Evolutionary conservation across 768 basidiomycete genomes (phyloP).

Genomic region (Strobilomyces dryophilus): DNA sequence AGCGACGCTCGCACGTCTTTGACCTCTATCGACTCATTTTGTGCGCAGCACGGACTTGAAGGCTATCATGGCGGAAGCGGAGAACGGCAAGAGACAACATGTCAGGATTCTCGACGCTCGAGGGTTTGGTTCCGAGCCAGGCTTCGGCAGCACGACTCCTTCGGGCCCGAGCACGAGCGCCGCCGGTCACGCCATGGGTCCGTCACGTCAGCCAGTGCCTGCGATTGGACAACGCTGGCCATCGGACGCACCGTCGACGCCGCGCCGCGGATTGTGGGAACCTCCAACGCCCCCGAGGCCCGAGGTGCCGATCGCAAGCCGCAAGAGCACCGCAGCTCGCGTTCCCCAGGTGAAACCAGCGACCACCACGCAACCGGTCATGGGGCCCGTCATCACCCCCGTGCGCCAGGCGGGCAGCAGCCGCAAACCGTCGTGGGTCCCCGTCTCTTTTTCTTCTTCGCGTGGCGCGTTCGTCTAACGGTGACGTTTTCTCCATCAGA

Average conservation of each 20-base stretch:
- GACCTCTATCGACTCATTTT: conserved; percentile 8
- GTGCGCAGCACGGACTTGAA: conserved; percentile 72
- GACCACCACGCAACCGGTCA: conserved; percentile 24
- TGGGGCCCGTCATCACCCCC: conserved; percentile 68
- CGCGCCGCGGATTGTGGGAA: conserved; percentile 9
- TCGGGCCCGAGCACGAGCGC: background rate
- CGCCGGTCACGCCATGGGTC: background rate
- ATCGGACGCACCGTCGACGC: conserved; percentile 2
- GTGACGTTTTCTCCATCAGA: conserved; percentile 1
- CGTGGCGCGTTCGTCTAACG: background rate
- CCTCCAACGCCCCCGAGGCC: conserved; percentile 4
- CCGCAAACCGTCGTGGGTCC: conserved; percentile 47
- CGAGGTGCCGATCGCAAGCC: background rate
- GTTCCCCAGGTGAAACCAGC: conserved; percentile 21
- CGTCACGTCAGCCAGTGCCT: conserved; percentile 1
- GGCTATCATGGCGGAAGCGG: conserved; percentile 79
- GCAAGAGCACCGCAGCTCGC: conserved; percentile 7
- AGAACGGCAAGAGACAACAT: conserved; percentile 25
- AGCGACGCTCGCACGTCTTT: conserved; percentile 21
- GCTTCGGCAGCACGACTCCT: no score
- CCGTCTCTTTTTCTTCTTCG: background rate
- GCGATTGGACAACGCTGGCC: conserved; percentile 4
- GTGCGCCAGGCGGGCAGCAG: conserved; percentile 36
- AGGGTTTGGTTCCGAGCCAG: background rate
- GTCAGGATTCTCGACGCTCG: background rate